phyloP scores from a whole-genome alignment of 1,139 yeast genomes.

The Kluyveromyces marxianus region DNA sequence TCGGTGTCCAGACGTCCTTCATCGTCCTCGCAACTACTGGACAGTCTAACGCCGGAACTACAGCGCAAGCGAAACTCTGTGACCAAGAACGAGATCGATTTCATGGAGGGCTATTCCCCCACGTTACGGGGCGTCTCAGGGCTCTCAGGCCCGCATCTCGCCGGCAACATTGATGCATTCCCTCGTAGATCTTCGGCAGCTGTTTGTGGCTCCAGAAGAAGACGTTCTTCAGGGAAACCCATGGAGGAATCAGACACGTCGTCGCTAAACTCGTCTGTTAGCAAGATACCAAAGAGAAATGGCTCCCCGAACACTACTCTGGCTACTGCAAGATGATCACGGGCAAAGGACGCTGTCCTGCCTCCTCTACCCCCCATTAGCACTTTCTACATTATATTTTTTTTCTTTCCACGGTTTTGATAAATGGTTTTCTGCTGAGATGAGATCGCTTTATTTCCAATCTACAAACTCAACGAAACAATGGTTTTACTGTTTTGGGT shows the following conservation, averaged over 20 bases:
- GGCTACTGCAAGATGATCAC: background rate
- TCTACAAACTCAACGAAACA: too few relatives aligned
- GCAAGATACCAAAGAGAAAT: constrained; percentile 4
- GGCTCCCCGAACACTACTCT: constrained; percentile 4
- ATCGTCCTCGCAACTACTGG: constrained; percentile 10
- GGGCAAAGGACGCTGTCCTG: too few relatives aligned
- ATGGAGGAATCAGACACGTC: constrained; percentile 5
- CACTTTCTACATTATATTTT: too few relatives aligned
- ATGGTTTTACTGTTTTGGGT: too few relatives aligned
- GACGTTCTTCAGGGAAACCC: constrained; percentile 8
- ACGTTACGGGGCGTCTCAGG: constrained; percentile 1
- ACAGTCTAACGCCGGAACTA: constrained; percentile 12
- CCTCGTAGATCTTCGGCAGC: constrained; percentile 2
- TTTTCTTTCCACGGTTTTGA: too few relatives aligned
- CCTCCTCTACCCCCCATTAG: too few relatives aligned
- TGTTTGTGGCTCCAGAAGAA: constrained; percentile 8
- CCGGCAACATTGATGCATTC: background rate
- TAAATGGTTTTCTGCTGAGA: too few relatives aligned
- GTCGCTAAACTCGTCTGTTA: background rate
- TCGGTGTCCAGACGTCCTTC: constrained; percentile 10
- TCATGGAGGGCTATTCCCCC: constrained; percentile 7
- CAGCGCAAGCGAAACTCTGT: constrained; percentile 17
- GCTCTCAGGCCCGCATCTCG: background rate
- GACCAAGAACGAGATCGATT: constrained; percentile 5
- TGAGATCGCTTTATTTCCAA: too few relatives aligned